Base-by-base conservation (phyloP, 495 filamentous ascomycete genomes). In the Aspergillus nidulans region DNA sequence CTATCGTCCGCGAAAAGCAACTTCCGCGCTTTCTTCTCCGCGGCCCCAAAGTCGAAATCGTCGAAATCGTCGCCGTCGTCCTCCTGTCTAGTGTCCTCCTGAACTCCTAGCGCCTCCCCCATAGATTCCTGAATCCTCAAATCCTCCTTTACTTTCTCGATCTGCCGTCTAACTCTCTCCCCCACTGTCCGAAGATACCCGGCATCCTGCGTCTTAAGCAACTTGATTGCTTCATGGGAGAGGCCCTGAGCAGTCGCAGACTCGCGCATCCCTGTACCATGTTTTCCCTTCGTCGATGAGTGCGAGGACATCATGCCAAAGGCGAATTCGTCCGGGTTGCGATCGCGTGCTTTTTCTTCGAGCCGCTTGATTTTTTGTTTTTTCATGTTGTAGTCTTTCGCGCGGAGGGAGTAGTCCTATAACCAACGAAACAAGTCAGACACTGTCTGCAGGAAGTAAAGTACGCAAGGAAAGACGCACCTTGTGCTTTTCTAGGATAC, bases 271-370 rank as follows among this genome's bases (percentile, higher is more conserved):
- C 73, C 71, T 30, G 82, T 67, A 16, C 84, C 78, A 57, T 87
- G 83, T 52, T 82, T 81, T 25, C 85, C 83, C 50, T 85, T 80
- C 21, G 64, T 75, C 59, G 69, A 74, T 25, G 60, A 65, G 57
- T 72, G 73, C 3, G 65, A 67, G 32, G 74, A 78, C 69, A 95
- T 81, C 94, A 98, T 98, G 21, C 85, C 87, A 65, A 90, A 96
- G 72, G 89, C 85, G 77, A 97, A 98, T 71, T 96, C 91, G 83
- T 98, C 94, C 38, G 92, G 90, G 69, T 98, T 97, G 58, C 90
- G 86, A 39, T 94, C 84, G 52, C 81, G 78, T 20, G 87, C 92
- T 72, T 96, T 96, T 56, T 86, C 78, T 59, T 85, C 80, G 16
- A 98, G 83, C 2, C 82, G 79, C 66, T 87, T 86, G 40, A 97